Conservation (phyloP, 805 yeast species). For the Candida maesae region DNA sequence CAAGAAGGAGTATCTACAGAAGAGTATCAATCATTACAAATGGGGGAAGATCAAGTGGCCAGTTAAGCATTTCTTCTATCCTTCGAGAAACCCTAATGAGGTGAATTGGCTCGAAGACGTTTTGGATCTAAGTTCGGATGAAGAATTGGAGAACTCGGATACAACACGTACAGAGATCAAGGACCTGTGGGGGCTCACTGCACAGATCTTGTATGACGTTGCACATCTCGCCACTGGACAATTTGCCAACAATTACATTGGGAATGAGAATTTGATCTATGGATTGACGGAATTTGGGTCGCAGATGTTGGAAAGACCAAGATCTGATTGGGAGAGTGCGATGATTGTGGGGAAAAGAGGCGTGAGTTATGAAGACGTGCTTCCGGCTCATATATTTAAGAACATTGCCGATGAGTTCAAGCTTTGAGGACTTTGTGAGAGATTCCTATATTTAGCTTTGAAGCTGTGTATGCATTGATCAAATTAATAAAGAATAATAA, state of each 20-base stretch:
- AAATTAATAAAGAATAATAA: too few species aligned
- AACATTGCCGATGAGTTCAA: conserved; percentile 19
- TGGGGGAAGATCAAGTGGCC: conserved; percentile 79
- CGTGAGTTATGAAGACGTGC: conserved; percentile 30
- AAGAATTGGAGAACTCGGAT: conserved; percentile 34
- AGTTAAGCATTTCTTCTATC: conserved; percentile 58
- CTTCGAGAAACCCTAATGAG: conserved; percentile 50
- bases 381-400: conserved; percentile 28
- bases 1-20: conserved; percentile 31
- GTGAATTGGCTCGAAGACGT: conserved; percentile 60
- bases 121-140: conserved; percentile 56
- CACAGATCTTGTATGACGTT: conserved; percentile 70
- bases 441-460: too few species aligned
- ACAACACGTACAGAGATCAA: conserved; percentile 42
- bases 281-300: conserved; percentile 50
- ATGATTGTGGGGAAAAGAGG: conserved; percentile 41
- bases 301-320: conserved; percentile 44
- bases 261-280: conserved; percentile 65
- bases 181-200: conserved; percentile 82
- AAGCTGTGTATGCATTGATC: too few species aligned
- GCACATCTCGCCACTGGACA: conserved; percentile 47
- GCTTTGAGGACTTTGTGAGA: background rate
- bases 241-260: conserved; percentile 34
- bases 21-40: conserved; percentile 34
- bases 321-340: conserved; percentile 51